Evolutionary conservation across 2,329 filamentous ascomycete genomes (phyloP), one percentile per base, ranked within the genome.

Genomic region (Tolypocladium pustulatum): DNA sequence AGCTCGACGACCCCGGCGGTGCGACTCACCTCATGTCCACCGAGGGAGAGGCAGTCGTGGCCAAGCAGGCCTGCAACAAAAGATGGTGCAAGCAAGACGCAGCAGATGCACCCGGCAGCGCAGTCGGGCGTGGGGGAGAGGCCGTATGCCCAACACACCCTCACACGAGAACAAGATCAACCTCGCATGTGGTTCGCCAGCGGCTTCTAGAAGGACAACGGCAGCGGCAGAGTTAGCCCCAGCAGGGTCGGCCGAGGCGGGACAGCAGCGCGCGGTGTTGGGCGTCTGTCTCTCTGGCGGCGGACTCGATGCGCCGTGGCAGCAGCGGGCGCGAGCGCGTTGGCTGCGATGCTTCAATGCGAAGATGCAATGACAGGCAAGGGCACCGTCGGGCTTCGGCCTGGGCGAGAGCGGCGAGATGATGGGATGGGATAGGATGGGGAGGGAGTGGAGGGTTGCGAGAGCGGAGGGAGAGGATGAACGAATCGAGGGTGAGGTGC

Each of bases 141-240:
- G 49, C 9, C 22, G 53, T 36, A 53, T 56, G 56, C 49, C 37
- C 54, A 52, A 56, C 56, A 60, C 59, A 54, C 59, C 53, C 59
- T 60, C 56, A 56, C 46, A 43, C 53, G 57, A 55, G 41, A 36
- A 46, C 46, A 27, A 32, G 46, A 60, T 60, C 56, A 60, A 56
- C 59, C 53, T 58, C 59, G 59, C 59, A 60, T 60, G 34, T 55
- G 41, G 52, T 58, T 58, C 57, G 57, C 41, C 36, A 52, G 51
- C 32, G 52, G 56, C 55, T 56, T 59, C 59, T 56, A 58, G 57
- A 55, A 58, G 9, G n/a, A 8, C 22, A 17, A 37, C 15, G 9
- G n/a, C n/a, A n/a, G 53, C 36, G n/a, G 55, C n/a, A n/a, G n/a
- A n/a, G n/a, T n/a, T 9, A 25, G 40, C 27, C 30, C 17, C 27